A percentile compares a stretch with the other conserved stretches of the same genome.
Conservation (phyloP, 1,284 basidiomycete genomes). For the Tausonia pullulans region DNA sequence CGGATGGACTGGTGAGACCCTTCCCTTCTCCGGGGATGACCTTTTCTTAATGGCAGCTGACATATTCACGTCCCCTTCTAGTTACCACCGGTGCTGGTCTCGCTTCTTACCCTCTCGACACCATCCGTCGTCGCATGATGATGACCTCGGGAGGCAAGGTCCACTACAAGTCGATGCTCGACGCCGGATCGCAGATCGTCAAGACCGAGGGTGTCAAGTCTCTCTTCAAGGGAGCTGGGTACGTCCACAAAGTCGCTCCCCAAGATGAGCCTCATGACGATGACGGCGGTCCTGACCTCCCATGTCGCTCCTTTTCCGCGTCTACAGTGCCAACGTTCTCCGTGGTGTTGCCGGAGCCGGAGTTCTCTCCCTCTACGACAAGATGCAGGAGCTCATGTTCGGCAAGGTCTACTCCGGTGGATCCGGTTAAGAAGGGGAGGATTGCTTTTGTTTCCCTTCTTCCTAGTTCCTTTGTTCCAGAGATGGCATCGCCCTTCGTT, state of each 20-base stretch:
- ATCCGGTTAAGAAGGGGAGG: neutral
- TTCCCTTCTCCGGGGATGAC: no score
- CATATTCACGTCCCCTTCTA: no score
- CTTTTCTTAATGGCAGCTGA: no score
- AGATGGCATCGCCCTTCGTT: no score
- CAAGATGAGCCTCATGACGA: neutral
- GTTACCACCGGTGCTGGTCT: conserved; percentile 39
- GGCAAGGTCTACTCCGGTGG: conserved; percentile 83
- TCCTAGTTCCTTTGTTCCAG: no score
- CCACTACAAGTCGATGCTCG: conserved; percentile 35
- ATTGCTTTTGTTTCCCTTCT: no score
- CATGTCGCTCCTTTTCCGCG: no score
- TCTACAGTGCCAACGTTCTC: conserved; percentile 30
- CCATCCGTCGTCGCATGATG: conserved; percentile 50
- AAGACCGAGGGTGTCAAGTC: conserved; percentile 45
- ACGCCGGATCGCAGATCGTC: conserved; percentile 49
- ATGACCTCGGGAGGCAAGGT: conserved; percentile 54
- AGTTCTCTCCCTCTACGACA: conserved; percentile 54
- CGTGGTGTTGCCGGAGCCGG: conserved; percentile 61
- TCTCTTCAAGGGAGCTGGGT: conserved; percentile 46
- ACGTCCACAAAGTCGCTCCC: conserved; percentile 21
- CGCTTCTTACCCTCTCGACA: conserved; percentile 55
- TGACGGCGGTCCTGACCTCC: no score
- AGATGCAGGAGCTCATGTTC: conserved; percentile 41
- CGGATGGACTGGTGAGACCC: conserved; percentile 35